Evolutionary conservation across 2,329 filamentous ascomycete species (phyloP).

Genomic region (Pseudocercospora macadamiae): DNA sequence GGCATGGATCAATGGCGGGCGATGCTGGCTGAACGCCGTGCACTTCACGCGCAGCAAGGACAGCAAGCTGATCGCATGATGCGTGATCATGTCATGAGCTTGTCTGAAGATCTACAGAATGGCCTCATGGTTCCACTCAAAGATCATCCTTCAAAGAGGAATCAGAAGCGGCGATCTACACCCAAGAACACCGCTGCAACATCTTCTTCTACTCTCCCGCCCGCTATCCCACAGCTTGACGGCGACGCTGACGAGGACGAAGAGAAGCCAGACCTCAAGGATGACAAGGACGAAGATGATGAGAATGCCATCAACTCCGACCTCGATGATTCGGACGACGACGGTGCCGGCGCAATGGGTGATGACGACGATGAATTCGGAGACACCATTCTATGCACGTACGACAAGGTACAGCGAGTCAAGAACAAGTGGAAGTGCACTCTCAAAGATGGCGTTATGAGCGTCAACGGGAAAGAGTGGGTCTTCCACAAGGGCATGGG

Average conservation of each 20-base stretch:
- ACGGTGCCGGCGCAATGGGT: constrained; percentile 47
- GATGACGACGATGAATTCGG: constrained; percentile 83
- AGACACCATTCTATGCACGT: constrained; percentile 93
- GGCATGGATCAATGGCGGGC: constrained; percentile 60
- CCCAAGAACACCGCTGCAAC: constrained; percentile 7
- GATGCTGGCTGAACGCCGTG: constrained; percentile 61
- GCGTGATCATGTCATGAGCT: constrained; percentile 67
- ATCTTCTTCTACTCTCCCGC: constrained; percentile 7
- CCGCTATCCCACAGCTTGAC: constrained; percentile 51
- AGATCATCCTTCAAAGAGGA: constrained; percentile 46
- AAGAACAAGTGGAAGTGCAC: constrained; percentile 99
- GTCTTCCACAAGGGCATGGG: constrained; percentile 97
- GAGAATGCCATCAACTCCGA: constrained; percentile 99
- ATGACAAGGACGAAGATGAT: constrained; percentile 62
- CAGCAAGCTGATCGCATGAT: constrained; percentile 69
- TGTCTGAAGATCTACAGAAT: constrained; percentile 71
- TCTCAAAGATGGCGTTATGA: constrained; percentile 93
- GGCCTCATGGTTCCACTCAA: constrained; percentile 75
- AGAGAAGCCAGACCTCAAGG: constrained; percentile 46
- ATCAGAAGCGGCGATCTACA: constrained; percentile 38
- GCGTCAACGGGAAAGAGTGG: constrained; percentile 86
- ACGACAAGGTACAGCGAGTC: constrained; percentile 97
- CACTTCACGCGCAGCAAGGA: constrained; percentile 55
- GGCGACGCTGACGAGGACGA: constrained; percentile 61
- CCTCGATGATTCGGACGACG: constrained; percentile 91